These are phyloP conservation scores for Hypoxylon sp. DNA, from an alignment of 2,329 filamentous ascomycete species.

Conservation along the genomic window DNA sequence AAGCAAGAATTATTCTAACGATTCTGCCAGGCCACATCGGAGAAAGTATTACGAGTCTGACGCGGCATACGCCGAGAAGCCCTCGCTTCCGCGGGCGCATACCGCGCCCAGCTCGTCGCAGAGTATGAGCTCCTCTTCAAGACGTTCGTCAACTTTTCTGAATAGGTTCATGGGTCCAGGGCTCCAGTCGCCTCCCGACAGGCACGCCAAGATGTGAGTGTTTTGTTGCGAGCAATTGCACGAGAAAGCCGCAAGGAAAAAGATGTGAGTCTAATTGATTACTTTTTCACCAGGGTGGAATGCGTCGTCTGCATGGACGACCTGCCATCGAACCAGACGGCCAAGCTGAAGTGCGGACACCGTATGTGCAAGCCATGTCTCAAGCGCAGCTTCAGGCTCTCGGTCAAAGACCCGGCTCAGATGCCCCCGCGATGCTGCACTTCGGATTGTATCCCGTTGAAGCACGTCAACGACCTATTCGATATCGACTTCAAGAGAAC, in stretches of 20 bases:
- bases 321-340: constrained; percentile 72
- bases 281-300: constrained; percentile 68
- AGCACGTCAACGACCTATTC: constrained; percentile 83
- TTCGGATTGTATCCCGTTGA: constrained; percentile 78
- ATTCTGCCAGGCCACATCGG: constrained; percentile 44
- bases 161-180: constrained; percentile 53
- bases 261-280: constrained; percentile 33
- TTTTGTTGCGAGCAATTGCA: constrained; percentile 25
- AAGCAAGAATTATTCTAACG: constrained; percentile 30
- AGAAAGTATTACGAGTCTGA: constrained; percentile 55
- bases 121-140: constrained; percentile 57
- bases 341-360: constrained; percentile 83
- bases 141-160: constrained; percentile 55
- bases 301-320: constrained; percentile 83
- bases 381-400: constrained; percentile 80
- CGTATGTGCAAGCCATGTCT: constrained; percentile 86
- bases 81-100: constrained; percentile 54
- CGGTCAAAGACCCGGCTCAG: constrained; percentile 80
- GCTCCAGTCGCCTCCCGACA: constrained; percentile 49
- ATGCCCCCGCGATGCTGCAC: constrained; percentile 91
- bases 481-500: constrained; percentile 79
- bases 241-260: constrained; percentile 43
- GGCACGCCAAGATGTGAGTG: constrained; percentile 52
- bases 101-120: constrained; percentile 56
- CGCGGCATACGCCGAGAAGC: constrained; percentile 51